phyloP scores from a whole-genome alignment of 345 rosid genomes.

The Fremontodendron californicum region DNA sequence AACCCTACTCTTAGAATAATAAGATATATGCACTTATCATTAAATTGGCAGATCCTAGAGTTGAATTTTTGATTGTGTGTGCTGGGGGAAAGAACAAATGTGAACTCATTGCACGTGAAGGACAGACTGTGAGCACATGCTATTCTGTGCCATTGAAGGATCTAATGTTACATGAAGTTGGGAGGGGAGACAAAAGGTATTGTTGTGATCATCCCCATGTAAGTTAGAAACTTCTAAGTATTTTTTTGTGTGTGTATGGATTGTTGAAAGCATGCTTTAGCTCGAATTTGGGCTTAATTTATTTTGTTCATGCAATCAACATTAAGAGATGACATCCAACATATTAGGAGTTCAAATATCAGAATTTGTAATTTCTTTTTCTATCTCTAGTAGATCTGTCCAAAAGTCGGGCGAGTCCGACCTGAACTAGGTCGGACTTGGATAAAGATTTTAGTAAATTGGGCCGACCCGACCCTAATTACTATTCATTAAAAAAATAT shows the following conservation, averaged over 20 bases:
- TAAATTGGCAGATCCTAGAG: not conserved
- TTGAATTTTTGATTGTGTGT: not conserved
- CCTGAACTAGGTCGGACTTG: too few relatives aligned
- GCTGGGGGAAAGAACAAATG: constrained; percentile 6
- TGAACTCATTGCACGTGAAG: constrained; percentile 18
- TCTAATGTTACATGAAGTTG: constrained; percentile 20
- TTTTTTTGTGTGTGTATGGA: not conserved
- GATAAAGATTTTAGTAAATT: too few relatives aligned
- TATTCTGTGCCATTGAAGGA: constrained; percentile 30
- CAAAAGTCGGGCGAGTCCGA: too few relatives aligned
- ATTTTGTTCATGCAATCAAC: too few relatives aligned
- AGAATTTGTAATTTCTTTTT: too few relatives aligned
- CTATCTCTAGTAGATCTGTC: too few relatives aligned
- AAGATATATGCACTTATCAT: not conserved
- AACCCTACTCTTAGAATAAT: not conserved
- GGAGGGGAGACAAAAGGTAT: constrained; percentile 30
- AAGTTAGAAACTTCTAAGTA: constrained; percentile 18
- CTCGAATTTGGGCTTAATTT: too few relatives aligned
- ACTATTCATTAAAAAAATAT: too few relatives aligned
- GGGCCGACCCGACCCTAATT: too few relatives aligned
- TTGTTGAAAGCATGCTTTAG: not conserved
- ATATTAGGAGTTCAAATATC: too few relatives aligned
- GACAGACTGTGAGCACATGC: constrained; percentile 23
- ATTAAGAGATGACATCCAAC: too few relatives aligned
- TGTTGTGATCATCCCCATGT: constrained; percentile 23